Evolutionary conservation across 495 filamentous ascomycete species (phyloP), one percentile per base, ranked within the genome.

Genomic region (Umbilicaria muhlenbergii): DNA sequence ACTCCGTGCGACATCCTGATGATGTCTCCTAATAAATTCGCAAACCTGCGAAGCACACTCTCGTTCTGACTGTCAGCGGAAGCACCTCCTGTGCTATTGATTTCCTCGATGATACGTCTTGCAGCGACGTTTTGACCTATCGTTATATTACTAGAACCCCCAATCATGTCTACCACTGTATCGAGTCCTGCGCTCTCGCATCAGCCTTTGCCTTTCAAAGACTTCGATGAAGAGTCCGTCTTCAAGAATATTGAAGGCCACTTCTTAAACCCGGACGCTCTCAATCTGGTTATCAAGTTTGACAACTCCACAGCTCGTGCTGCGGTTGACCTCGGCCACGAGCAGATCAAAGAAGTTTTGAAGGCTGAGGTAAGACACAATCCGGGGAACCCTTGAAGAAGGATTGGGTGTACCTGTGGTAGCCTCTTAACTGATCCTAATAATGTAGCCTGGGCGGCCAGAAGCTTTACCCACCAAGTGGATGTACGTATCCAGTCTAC

Each of bases 231-330:
- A 33, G 42, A 52, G 5, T 47, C 47, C 0, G 58, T 73, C 43
- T 78, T 77, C 50, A 31, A 52, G 14, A 28, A 54, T 6, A 63
- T 63, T 36, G 52, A 68, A 42, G 35, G 47, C 5, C 53, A 56
- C 14, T 55, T 71, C 1, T 40, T 57, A 32, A 50, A 64, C n/a
- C 46, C 57, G 15, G 45, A 55, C 3, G 75, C 73, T 4, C 55
- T 45, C 11, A 85, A 80, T 49, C 86, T 88, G 51, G 72, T 81
- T 15, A 63, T 88, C 12, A 78, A 86, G 42, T 86, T 86, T 58
- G 76, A 79, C 28, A 68, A 69, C 17, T 65, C 77, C 11, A 64
- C 69, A 48, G 78, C 80, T 13, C 74, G 62, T 51, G 75, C 75
- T 49, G 76, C 74, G 4, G 71, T 75, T 32, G 64, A 88, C 55